Conservation (phyloP, 2,329 filamentous ascomycete genomes). For the Fusarium irregulare region DNA sequence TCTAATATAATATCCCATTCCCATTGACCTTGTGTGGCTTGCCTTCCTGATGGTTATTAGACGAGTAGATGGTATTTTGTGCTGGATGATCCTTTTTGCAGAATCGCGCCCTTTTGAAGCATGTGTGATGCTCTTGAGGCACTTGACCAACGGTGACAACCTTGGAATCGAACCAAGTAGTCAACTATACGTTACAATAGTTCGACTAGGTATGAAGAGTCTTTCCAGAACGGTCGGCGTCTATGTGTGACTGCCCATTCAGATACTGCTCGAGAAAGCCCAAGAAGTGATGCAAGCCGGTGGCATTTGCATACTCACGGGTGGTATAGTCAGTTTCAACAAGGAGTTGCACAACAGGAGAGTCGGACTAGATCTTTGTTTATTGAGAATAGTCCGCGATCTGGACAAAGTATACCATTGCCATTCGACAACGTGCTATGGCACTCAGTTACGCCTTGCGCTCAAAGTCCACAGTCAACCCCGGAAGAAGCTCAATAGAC, state of each 20-base stretch:
- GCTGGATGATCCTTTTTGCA: constrained; percentile 38
- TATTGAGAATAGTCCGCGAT: too few species aligned
- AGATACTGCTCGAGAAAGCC: background rate
- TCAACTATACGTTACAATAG: background rate
- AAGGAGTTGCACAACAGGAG: too few species aligned
- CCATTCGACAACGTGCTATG: background rate
- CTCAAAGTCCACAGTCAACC: constrained; percentile 40
- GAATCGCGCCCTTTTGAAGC: constrained; percentile 35
- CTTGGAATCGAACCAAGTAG: background rate
- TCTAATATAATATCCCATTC: constrained; percentile 11
- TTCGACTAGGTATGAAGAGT: background rate
- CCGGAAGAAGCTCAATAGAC: constrained; percentile 40
- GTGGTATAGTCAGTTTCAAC: too few species aligned
- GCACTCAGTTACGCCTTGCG: background rate
- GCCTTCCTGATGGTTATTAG: constrained; percentile 8
- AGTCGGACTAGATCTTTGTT: background rate
- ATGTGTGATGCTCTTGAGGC: constrained; percentile 42
- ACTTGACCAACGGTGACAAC: constrained; percentile 45
- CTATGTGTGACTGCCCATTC: background rate
- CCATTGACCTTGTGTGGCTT: background rate
- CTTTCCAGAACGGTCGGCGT: background rate
- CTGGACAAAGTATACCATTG: too few species aligned
- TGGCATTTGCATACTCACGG: background rate
- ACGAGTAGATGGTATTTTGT: constrained; percentile 37
- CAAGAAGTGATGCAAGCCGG: background rate